These are phyloP conservation scores for Peribolospora kevripleyi DNA, from an alignment of 768 basidiomycete genomes.

Conservation along the genomic window DNA sequence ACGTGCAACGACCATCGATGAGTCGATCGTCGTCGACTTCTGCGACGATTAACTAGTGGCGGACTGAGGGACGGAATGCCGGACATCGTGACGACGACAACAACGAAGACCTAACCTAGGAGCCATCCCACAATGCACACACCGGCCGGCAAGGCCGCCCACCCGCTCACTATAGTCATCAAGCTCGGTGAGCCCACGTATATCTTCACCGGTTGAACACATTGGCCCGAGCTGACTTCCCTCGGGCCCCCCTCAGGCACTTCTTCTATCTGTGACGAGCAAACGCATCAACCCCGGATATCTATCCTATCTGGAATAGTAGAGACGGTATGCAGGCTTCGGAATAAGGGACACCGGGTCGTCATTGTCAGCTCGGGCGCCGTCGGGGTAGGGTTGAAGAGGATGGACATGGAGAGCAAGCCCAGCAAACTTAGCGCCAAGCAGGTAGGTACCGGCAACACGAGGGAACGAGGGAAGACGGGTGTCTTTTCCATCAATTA, in stretches of 20 bases:
- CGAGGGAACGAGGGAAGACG: no score
- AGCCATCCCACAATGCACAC: no score
- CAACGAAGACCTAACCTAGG: no score
- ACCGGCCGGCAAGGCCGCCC: no score
- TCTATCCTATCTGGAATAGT: constrained; percentile 77
- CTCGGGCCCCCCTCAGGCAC: constrained; percentile 65
- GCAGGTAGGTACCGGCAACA: constrained; percentile 35
- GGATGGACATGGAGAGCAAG: constrained; percentile 57
- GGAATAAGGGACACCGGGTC: constrained; percentile 64
- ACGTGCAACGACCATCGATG: no score
- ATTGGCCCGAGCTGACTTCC: neutral
- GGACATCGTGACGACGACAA: no score
- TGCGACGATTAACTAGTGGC: no score
- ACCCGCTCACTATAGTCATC: constrained; percentile 43
- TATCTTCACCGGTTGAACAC: neutral
- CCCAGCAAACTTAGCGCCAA: constrained; percentile 74
- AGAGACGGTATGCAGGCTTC: constrained; percentile 62
- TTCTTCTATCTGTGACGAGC: constrained; percentile 75
- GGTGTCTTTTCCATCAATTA: neutral
- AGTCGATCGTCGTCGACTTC: no score
- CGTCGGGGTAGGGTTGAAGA: constrained; percentile 80
- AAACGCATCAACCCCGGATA: constrained; percentile 70
- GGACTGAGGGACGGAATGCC: no score
- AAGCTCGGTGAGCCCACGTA: constrained; percentile 39
- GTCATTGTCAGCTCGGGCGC: constrained; percentile 91